Conservation (phyloP, 306 rosid genomes). For the Rubus parviflorus region DNA sequence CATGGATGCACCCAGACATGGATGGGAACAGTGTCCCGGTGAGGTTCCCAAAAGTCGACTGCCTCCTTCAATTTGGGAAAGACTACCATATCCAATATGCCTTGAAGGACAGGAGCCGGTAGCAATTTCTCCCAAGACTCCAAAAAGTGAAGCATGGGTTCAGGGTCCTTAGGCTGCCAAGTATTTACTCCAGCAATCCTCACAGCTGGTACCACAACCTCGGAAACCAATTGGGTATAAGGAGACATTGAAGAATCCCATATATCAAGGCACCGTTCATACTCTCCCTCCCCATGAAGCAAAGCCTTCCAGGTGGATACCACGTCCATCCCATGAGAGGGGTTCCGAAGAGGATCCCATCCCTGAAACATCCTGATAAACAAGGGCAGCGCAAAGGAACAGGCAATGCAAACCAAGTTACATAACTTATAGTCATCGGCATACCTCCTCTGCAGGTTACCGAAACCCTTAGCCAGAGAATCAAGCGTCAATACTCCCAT, state of each 20-base stretch:
- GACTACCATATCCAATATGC: slow-evolving; percentile 65
- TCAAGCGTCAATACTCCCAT: slow-evolving; percentile 69
- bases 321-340: slow-evolving; percentile 65
- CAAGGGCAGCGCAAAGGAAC: slow-evolving; percentile 77
- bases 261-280: slow-evolving; percentile 46
- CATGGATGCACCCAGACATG: slow-evolving; percentile 97
- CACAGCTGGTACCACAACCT: slow-evolving; percentile 87
- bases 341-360: slow-evolving; percentile 88
- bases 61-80: slow-evolving; percentile 79
- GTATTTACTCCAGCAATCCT: slow-evolving; percentile 82
- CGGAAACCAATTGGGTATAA: slow-evolving; percentile 74
- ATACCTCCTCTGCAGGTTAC: slow-evolving; percentile 53
- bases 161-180: slow-evolving; percentile 94
- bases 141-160: slow-evolving; percentile 79
- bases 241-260: slow-evolving; percentile 66
- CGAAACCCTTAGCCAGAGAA: slow-evolving; percentile 59
- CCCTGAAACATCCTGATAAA: slow-evolving; percentile 81
- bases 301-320: slow-evolving; percentile 64
- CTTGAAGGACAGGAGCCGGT: slow-evolving; percentile 60
- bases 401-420: slow-evolving; percentile 82
- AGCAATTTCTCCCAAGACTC: slow-evolving; percentile 83
- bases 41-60: slow-evolving; percentile 91
- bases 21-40: slow-evolving; percentile 82
- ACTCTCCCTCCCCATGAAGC: slow-evolving; percentile 58
- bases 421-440: slow-evolving; percentile 71